Percentiles rank a stretch among this genome's conserved stretches.
phyloP scores from a whole-genome alignment of 495 filamentous ascomycete species.

The Hypoxylon intermedium region DNA sequence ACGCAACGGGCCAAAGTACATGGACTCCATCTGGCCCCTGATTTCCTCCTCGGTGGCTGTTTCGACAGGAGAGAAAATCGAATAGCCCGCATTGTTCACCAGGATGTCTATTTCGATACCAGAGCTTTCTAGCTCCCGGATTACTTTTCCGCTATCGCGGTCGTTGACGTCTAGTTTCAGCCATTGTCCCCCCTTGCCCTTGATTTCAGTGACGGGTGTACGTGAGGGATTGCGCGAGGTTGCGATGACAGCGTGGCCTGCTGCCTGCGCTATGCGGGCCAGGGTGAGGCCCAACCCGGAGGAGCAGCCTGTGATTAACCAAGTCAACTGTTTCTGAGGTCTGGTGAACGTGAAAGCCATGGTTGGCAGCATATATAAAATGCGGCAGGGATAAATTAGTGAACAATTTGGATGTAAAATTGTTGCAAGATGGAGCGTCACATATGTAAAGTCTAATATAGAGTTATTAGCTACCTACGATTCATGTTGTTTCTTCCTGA shows the following conservation, averaged over 20 bases:
- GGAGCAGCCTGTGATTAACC: conserved; percentile 62
- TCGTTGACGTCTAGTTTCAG: conserved; percentile 52
- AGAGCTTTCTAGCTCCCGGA: conserved; percentile 26
- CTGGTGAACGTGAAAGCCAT: no score
- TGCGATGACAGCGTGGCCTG: conserved; percentile 60
- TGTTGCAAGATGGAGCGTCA: no score
- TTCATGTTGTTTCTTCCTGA: no score
- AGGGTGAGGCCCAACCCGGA: conserved; percentile 59
- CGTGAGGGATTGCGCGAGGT: conserved; percentile 50
- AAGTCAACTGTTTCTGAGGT: no score
- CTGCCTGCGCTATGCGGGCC: conserved; percentile 50
- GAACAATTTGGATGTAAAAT: no score
- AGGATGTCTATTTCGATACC: conserved; percentile 60
- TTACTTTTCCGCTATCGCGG: conserved; percentile 23
- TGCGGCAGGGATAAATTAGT: no score
- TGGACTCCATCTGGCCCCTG: conserved; percentile 55
- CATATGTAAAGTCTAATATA: no score
- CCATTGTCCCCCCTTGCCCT: conserved; percentile 38
- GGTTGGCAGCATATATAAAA: no score
- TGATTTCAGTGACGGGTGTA: conserved; percentile 37
- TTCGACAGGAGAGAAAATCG: conserved; percentile 49
- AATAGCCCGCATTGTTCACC: conserved; percentile 66
- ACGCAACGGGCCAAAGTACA: conserved; percentile 58
- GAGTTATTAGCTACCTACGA: no score
- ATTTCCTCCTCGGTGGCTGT: conserved; percentile 47